Conservation (phyloP, 306 rosid species). For the Medicago lupulina region DNA sequence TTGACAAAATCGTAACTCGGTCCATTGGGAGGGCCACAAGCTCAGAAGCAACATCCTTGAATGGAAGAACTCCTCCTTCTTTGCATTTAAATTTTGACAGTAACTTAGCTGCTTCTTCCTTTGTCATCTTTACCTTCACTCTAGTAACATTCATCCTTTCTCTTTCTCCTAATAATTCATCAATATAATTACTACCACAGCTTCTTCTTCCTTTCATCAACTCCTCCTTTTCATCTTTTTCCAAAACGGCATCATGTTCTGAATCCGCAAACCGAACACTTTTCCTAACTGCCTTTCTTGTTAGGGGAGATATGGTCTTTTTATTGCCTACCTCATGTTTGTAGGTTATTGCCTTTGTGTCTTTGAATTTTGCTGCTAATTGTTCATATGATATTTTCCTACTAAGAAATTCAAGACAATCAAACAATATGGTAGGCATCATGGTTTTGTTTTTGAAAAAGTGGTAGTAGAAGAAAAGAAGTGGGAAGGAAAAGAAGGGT, state of each 20-base stretch:
- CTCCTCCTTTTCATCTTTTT: slow-evolving; percentile 38
- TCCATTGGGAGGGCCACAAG: slow-evolving; percentile 45
- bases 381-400: slow-evolving; percentile 8
- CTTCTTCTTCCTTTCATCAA: not conserved
- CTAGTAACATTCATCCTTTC: slow-evolving; percentile 44
- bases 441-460: slow-evolving; percentile 8
- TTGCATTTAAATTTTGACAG: slow-evolving; percentile 56
- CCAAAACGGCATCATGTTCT: slow-evolving; percentile 39
- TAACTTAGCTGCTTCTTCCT: slow-evolving; percentile 64
- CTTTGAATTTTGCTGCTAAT: slow-evolving; percentile 1
- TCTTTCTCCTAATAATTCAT: not conserved
- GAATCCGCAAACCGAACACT: slow-evolving; percentile 43
- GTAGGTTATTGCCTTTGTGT: slow-evolving; percentile 40
- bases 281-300: slow-evolving; percentile 34
- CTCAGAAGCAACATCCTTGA: slow-evolving; percentile 57
- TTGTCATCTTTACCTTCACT: slow-evolving; percentile 76
- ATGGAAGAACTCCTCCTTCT: slow-evolving; percentile 61
- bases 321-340: slow-evolving; percentile 57
- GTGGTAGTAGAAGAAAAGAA: not conserved
- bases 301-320: not conserved
- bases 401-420: slow-evolving; percentile 25
- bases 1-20: slow-evolving; percentile 42
- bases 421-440: slow-evolving; percentile 36
- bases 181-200: not conserved
- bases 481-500: not conserved